Evolutionary conservation across 352 stramenopile species (phyloP).

Genomic region (Phytopythium boreale): DNA sequence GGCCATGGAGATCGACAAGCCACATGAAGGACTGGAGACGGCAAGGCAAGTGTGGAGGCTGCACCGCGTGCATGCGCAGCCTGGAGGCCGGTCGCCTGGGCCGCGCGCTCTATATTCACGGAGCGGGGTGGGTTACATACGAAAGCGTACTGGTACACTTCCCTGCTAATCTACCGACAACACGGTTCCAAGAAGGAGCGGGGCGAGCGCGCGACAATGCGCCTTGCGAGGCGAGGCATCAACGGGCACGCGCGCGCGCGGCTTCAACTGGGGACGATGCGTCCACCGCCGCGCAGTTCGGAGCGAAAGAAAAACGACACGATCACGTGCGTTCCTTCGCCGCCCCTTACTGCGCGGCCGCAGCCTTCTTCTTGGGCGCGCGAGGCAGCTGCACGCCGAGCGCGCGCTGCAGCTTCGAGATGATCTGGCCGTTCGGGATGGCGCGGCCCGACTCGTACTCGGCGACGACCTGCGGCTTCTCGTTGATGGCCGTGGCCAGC

Average conservation of each 20-base stretch:
- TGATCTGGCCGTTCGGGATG: constrained; percentile 97
- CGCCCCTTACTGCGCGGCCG: constrained; percentile 22
- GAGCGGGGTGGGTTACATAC: constrained; percentile 4
- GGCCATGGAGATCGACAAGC: background rate
- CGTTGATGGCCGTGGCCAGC: constrained; percentile 93
- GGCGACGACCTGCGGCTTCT: constrained; percentile 96
- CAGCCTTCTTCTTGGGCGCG: constrained; percentile 66
- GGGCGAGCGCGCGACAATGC: background rate
- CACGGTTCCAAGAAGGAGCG: background rate
- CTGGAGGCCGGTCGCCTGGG: background rate
- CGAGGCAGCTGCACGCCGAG: constrained; percentile 89
- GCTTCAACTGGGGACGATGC: constrained; percentile 4
- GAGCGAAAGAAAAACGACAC: background rate
- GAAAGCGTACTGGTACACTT: background rate
- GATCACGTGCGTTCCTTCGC: background rate
- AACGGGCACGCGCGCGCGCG: background rate
- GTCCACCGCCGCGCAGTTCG: constrained; percentile 1
- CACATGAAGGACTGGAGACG: background rate
- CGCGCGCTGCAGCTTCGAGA: constrained; percentile 95
- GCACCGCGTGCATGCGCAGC: constrained; percentile 2
- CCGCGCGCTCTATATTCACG: constrained; percentile 6
- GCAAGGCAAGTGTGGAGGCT: background rate
- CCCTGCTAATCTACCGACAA: constrained; percentile 10
- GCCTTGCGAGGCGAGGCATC: background rate
- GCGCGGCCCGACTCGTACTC: constrained; percentile 98